These are phyloP conservation scores for Funneliformis mosseae DNA, from an alignment of 192 early-diverging fungal genomes.

Conservation along the genomic window DNA sequence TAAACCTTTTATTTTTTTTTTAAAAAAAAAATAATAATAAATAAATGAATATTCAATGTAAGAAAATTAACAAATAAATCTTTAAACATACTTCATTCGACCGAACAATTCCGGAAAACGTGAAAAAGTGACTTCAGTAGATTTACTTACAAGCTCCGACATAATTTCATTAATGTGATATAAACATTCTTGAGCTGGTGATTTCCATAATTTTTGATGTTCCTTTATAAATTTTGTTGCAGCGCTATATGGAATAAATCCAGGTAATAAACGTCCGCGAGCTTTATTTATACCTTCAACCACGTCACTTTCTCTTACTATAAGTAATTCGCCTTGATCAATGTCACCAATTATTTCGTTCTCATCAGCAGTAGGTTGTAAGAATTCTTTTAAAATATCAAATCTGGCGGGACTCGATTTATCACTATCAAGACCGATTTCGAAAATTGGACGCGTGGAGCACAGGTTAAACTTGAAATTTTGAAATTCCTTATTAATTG, in stretches of 20 bases:
- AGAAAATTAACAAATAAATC: background rate
- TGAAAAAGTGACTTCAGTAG: background rate
- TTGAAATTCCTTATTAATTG: background rate
- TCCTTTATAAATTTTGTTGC: background rate
- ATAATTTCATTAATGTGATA: slow-evolving; percentile 10
- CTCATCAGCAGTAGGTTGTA: background rate
- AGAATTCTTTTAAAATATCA: background rate
- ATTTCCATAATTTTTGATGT: background rate
- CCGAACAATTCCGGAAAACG: background rate
- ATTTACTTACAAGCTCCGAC: background rate
- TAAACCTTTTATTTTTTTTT: background rate
- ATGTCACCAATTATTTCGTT: background rate
- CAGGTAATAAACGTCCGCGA: slow-evolving; percentile 1
- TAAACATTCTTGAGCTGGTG: background rate
- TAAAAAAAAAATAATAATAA: background rate
- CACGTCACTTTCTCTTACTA: background rate
- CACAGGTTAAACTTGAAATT: background rate
- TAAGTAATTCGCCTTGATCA: background rate
- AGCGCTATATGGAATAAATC: background rate
- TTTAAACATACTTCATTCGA: slow-evolving; percentile 2
- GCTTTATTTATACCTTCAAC: background rate
- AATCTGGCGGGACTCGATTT: background rate
- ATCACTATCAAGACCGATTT: background rate
- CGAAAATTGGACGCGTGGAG: background rate
- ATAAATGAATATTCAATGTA: background rate